phyloP scores from a whole-genome alignment of 371 early-diverging fungal genomes.

The Syncephalastrum monosporum region DNA sequence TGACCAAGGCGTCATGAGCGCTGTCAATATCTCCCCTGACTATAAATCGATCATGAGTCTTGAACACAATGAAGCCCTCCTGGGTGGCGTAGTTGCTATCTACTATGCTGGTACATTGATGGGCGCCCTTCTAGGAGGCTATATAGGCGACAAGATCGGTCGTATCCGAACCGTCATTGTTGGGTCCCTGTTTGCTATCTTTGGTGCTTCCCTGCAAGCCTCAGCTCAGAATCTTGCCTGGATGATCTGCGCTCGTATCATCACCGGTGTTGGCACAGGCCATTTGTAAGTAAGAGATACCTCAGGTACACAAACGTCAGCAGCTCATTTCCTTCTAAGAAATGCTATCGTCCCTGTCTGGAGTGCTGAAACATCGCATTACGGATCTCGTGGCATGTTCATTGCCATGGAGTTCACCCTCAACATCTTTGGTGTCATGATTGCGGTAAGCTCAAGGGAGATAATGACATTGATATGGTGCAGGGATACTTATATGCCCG shows the following conservation, averaged over 20 bases:
- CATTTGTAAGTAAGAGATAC: constrained; percentile 25
- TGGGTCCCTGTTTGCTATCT: constrained; percentile 29
- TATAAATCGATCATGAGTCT: constrained; percentile 35
- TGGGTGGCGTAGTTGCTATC: constrained; percentile 44
- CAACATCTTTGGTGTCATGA: constrained; percentile 45
- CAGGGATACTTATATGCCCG: too few species aligned
- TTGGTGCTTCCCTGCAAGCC: constrained; percentile 44
- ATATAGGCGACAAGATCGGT: constrained; percentile 40
- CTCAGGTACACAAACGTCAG: too few species aligned
- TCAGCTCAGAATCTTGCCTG: constrained; percentile 39
- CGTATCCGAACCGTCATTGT: constrained; percentile 39
- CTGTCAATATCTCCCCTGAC: constrained; percentile 40
- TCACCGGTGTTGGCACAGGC: constrained; percentile 48
- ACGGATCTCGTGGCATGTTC: constrained; percentile 35
- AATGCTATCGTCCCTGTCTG: constrained; percentile 47
- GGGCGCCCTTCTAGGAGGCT: constrained; percentile 44
- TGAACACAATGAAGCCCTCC: constrained; percentile 32
- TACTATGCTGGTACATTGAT: constrained; percentile 38
- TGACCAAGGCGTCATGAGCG: constrained; percentile 50
- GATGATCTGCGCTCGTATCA: constrained; percentile 46
- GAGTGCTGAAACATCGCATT: constrained; percentile 42
- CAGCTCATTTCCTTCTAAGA: constrained; percentile 8
- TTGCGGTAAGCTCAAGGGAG: constrained; percentile 19
- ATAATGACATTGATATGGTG: too few species aligned
- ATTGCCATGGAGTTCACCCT: constrained; percentile 40